Percentiles rank a stretch among this genome's conserved stretches.
Conservation (phyloP, 768 basidiomycete species). For the Suillus clintonianus region DNA sequence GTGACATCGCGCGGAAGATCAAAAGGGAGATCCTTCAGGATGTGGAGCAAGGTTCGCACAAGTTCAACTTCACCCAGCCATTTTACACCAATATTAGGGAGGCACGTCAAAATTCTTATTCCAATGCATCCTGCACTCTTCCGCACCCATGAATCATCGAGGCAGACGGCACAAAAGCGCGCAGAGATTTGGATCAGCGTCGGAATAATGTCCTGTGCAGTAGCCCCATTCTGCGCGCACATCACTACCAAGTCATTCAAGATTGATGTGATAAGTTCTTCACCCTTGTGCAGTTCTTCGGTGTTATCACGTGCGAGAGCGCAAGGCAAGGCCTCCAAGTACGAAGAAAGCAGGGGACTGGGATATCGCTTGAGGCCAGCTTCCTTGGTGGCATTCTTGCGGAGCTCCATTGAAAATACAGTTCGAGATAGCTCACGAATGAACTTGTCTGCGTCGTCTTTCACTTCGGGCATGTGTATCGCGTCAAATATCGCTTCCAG, state of each 20-base stretch:
- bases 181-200: slow-evolving; percentile 82
- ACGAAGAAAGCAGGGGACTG: slow-evolving; percentile 62
- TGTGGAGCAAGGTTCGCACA: slow-evolving; percentile 84
- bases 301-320: slow-evolving; percentile 68
- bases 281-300: slow-evolving; percentile 61
- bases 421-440: slow-evolving; percentile 68
- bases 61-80: slow-evolving; percentile 90
- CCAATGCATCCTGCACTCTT: slow-evolving; percentile 91
- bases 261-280: slow-evolving; percentile 59
- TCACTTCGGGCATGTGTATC: slow-evolving; percentile 66
- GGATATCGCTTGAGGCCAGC: slow-evolving; percentile 52
- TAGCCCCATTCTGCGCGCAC: slow-evolving; percentile 46
- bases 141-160: slow-evolving; percentile 87
- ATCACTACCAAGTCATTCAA: slow-evolving; percentile 67
- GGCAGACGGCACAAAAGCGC: slow-evolving; percentile 82
- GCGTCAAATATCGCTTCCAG: slow-evolving; percentile 82
- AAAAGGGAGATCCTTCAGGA: slow-evolving; percentile 91
- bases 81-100: slow-evolving; percentile 67
- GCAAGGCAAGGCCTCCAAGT: slow-evolving; percentile 80
- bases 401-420: slow-evolving; percentile 76
- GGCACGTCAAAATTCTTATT: slow-evolving; percentile 75
- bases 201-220: slow-evolving; percentile 56
- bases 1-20: slow-evolving; percentile 84
- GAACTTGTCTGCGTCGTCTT: slow-evolving; percentile 68
- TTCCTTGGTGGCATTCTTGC: slow-evolving; percentile 57